Evolutionary conservation across 2,329 filamentous ascomycete species (phyloP).

Genomic region (Chaetomium sp.): DNA sequence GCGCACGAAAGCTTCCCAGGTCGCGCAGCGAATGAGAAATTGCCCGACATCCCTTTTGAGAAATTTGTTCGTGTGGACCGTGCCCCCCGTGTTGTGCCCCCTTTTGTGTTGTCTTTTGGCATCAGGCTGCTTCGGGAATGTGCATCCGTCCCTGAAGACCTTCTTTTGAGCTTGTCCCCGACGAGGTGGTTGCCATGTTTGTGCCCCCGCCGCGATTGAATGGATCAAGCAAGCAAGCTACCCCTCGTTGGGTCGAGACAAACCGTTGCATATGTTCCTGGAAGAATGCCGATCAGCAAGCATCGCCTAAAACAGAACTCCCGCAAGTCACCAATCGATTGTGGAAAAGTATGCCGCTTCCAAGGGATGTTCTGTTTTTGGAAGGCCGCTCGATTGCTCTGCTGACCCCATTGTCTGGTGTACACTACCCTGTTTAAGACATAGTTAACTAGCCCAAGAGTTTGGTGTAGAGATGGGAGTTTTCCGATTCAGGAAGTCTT

Average conservation of each 20-base stretch:
- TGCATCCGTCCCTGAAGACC: not conserved
- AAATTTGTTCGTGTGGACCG: constrained; percentile 7
- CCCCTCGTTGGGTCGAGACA: not conserved
- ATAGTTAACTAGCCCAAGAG: too few relatives aligned
- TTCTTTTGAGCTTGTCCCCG: not conserved
- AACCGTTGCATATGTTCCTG: not conserved
- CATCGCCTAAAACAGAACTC: not conserved
- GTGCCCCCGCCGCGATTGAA: too few relatives aligned
- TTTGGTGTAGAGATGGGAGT: too few relatives aligned
- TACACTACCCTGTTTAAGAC: too few relatives aligned
- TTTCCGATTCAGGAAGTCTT: too few relatives aligned
- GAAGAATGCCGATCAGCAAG: constrained; percentile 7
- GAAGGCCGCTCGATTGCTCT: too few relatives aligned
- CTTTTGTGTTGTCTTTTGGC: not conserved
- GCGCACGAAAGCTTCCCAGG: too few relatives aligned
- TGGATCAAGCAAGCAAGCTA: too few relatives aligned
- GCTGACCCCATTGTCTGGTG: too few relatives aligned
- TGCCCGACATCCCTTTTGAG: constrained; percentile 24
- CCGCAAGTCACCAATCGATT: too few relatives aligned
- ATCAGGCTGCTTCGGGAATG: not conserved
- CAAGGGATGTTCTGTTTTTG: too few relatives aligned
- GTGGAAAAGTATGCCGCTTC: too few relatives aligned
- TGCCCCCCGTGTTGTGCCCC: not conserved
- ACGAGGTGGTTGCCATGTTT: not conserved
- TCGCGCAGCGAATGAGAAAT: constrained; percentile 22